phyloP scores from a whole-genome alignment of 192 early-diverging fungal genomes.

The Globomyces pollinis-pini region DNA sequence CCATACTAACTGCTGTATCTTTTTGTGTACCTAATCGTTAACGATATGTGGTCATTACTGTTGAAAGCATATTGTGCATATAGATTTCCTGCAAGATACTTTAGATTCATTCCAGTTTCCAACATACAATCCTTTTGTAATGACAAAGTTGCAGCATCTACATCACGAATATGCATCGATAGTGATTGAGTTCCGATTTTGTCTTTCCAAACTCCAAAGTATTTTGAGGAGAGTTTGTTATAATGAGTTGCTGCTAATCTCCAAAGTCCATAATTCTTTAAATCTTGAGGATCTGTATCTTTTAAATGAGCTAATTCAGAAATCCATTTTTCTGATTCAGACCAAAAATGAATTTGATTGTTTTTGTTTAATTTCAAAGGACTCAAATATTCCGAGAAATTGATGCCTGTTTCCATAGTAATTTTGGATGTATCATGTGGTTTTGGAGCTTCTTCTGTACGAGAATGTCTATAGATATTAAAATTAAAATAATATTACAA shows the following conservation, averaged over 20 bases:
- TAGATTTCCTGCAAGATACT: constrained; percentile 29
- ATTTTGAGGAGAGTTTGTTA: constrained; percentile 26
- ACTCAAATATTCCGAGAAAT: constrained; percentile 18
- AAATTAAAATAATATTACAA: constrained; percentile 9
- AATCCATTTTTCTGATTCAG: constrained; percentile 22
- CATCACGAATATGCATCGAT: constrained; percentile 2
- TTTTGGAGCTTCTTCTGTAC: too few relatives aligned
- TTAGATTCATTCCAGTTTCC: constrained; percentile 27
- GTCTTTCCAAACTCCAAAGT: constrained; percentile 26
- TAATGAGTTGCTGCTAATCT: constrained; percentile 26
- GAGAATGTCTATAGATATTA: too few relatives aligned
- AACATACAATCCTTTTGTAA: constrained; percentile 27
- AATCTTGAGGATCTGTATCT: constrained; percentile 1
- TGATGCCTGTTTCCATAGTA: constrained; percentile 13
- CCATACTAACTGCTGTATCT: constrained; percentile 20
- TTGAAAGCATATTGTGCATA: constrained; percentile 44
- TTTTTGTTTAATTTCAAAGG: constrained; percentile 20
- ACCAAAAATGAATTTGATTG: constrained; percentile 24
- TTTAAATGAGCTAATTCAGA: constrained; percentile 10
- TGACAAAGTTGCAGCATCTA: constrained; percentile 6
- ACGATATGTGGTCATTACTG: too few relatives aligned
- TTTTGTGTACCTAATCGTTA: constrained; percentile 34
- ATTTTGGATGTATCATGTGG: too few relatives aligned
- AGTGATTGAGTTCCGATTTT: constrained; percentile 4
- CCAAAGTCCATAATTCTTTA: constrained; percentile 33